Evolutionary conservation across 768 basidiomycete species (phyloP), one percentile per base, ranked within the genome.

Genomic region (Phanerodontia chrysosporium): DNA sequence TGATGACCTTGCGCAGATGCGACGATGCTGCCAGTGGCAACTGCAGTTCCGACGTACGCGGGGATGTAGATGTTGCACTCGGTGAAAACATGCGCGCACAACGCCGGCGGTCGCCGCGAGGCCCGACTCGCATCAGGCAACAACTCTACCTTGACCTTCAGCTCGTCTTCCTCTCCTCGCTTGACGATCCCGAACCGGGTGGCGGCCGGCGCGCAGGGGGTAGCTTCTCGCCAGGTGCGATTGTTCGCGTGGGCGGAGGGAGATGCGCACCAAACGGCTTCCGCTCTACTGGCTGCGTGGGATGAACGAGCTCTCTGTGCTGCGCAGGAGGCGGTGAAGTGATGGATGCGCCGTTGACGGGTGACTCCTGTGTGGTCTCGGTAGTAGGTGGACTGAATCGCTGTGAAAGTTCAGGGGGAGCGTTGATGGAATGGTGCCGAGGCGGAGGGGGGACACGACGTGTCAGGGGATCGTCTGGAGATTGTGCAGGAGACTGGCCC

Each of bases 161-260:
- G 67, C 5, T 75, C 74, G 39, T 84, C 84, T 2, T 88, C 86
- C 49, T 87, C 88, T 16, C 85, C 28, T 88, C 80, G 13, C 74
- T 75, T 2, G 70, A 75, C 18, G 69, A 69, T 10, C 39, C 39
- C 14, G 70, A 72, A 0, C 70, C 73, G 73, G 59, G 80, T 71
- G 29, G 77, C 39, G 72, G 82, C 57, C 56, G 73, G 66, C 53
- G 78, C 25, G 82, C 69, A 2, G 86, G 81, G 6, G 90, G 89
- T 16, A 90, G 77, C 64, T 83, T 89, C 63, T 86, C 86, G 0
- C 87, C 86, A 0, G 80, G 75, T 0, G 74, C 87, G 46, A 91
- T 90, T 0, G 76, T 86, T 5, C 90, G 86, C 0, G 84, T 88
- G 0, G 90, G 90, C 0, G 90, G 90, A 0, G 90, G 90, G 0